Conservation (phyloP, 257 asterid genomes). For the Cynanchum wilfordii region DNA sequence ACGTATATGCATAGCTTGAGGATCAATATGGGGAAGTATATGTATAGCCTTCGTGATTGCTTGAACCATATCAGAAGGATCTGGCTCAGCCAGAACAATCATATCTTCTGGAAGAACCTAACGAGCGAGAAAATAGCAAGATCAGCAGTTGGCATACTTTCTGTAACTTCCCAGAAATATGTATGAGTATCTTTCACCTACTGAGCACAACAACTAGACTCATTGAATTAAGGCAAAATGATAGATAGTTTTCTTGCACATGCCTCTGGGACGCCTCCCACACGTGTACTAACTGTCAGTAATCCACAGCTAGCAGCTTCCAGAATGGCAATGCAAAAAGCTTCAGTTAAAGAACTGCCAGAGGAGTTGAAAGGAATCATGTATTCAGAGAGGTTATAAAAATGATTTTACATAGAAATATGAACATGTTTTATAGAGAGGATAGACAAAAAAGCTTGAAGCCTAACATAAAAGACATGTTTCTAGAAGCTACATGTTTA, state of each 20-base stretch:
- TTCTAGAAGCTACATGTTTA: neutral
- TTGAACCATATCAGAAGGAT: constrained; percentile 82
- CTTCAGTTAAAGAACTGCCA: constrained; percentile 92
- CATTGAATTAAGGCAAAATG: constrained; percentile 24
- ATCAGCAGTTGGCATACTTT: constrained; percentile 12
- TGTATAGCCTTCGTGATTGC: constrained; percentile 74
- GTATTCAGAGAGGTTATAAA: neutral
- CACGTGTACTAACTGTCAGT: constrained; percentile 96
- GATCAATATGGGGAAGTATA: constrained; percentile 86
- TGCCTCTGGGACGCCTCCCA: constrained; percentile 99
- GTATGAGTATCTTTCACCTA: neutral
- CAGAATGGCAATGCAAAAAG: constrained; percentile 92
- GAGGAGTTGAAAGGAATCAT: constrained; percentile 22
- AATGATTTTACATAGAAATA: neutral
- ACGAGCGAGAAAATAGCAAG: constrained; percentile 16
- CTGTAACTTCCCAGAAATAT: constrained; percentile 12
- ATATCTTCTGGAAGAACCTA: constrained; percentile 98
- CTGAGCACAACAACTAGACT: constrained; percentile 14
- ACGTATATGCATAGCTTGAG: constrained; percentile 76
- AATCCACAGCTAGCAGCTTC: constrained; percentile 99
- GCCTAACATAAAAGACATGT: neutral
- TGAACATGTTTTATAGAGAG: neutral
- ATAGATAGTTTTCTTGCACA: constrained; percentile 28
- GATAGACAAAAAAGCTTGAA: constrained; percentile 2
- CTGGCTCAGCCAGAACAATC: constrained; percentile 87